Base-by-base conservation (phyloP, 306 rosid genomes). In the Astragalus membranaceus region DNA sequence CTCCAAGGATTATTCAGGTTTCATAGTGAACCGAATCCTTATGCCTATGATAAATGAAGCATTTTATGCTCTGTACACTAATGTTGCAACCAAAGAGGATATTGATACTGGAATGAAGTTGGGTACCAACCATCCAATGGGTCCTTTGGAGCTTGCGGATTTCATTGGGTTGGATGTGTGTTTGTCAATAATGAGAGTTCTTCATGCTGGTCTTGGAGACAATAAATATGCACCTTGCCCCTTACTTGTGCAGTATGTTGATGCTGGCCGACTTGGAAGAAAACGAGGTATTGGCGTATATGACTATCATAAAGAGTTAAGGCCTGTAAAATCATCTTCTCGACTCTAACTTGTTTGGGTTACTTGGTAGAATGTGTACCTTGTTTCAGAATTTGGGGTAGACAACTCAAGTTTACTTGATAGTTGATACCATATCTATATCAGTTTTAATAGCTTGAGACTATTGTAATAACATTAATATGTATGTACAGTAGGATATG, bases 1-100 rank as follows among this genome's bases (percentile, higher is more conserved):
- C 78, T 90, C 96, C 65, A 84, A 66, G 76, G 98, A 93, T 60
- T 90, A 74, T 83, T 76, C 96, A 0, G 98, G 98, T 70, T 93
- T 93, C 81, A 82, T 90, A 20, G 92, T 93, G 56, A 93, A 93
- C 57, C 80, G 96, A 74, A 85, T 93, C 80, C 83, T 90, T 11
- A 88, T 90, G 96, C 96, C 97, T 8, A 88, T 90, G 98, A 88
- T 90, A 77, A 90, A 90, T 8, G 97, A 93, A 77, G 98, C 96
- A 43, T 93, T 92, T 79, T 90, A 44, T 30, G 29, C 94, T 50
- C 90, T 93, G 3, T 82, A 86, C 58, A 84, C 88, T 0, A 91
- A 91, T 4, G 94, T 93, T 35, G 97, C 94, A 51, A 87, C 92
- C 26, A 90, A 88, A 69, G 97, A 93, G 82, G 98, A 93, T 71